Base-by-base conservation (phyloP, 129 eudicot species). In the Ambrosia artemisiifolia region DNA sequence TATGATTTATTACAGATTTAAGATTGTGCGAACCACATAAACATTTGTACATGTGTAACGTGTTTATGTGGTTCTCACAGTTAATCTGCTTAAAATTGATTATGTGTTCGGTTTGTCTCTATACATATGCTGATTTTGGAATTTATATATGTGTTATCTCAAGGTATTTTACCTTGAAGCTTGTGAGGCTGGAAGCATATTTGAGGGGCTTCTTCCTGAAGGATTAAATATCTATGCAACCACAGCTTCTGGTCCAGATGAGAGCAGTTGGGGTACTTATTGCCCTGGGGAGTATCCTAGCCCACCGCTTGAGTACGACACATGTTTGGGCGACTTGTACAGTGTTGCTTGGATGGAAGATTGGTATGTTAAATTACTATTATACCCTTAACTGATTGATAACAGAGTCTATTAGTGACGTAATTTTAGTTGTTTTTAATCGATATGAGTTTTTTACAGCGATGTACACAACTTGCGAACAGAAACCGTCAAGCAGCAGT, bases 241-340 rank as follows among this genome's bases (percentile, higher is more conserved):
- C 64, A 95, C 99, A 4, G 97, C 99, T 5, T 85, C 99, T 6
- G 86, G 83, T 42, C 89, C 99, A 8, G 81, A 81, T 5, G 99
- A 95, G 86, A 90, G 90, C 79, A 95, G 99, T 69, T 95, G 94
- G 93, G 99, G 92, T 62, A 88, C 96, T 61, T 95, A 95, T 70
- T 95, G 99, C 75, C 96, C 96, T 4, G 98, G 95, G 75, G 92
- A 85, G 72, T 74, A 80, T 70, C 96, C 96, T 43, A 83, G 91
- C 61, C 92, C 93, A 33, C 97, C 96, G 43, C 88, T 81, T 20
- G 99, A 90, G 78, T 95, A 95, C 14, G 96, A 88, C 11, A 95
- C 99, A 17, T 95, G 99, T 78, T 81, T 95, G 86, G 99, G 99
- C 71, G 97, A 95, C 87, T 81, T 95, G 78, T 95, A 95, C 70